Percentiles rank a stretch among this genome's conserved stretches.
Evolutionary conservation across 2,329 filamentous ascomycete genomes (phyloP).

Genomic region (Fusarium mangiferae): DNA sequence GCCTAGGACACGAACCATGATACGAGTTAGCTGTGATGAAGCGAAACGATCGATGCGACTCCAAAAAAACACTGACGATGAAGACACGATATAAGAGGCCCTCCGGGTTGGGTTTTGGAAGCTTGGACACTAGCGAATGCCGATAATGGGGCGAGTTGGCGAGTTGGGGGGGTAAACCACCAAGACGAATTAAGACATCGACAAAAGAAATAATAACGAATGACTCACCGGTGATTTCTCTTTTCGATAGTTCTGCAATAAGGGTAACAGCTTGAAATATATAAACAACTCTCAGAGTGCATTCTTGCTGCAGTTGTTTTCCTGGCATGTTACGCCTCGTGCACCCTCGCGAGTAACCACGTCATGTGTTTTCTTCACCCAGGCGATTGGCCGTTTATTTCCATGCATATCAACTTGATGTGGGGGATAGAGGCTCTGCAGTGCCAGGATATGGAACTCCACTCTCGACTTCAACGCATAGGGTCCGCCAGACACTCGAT

Average conservation of each 20-base stretch:
- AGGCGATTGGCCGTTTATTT: not conserved
- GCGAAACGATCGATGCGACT: not conserved
- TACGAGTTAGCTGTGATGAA: not conserved
- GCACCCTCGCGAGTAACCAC: constrained; percentile 32
- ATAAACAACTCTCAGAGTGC: not conserved
- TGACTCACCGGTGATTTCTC: not conserved
- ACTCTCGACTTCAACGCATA: not conserved
- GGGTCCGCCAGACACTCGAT: not conserved
- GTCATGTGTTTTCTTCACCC: constrained; percentile 6
- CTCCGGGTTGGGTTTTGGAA: not conserved
- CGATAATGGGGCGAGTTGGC: not conserved
- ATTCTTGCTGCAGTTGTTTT: constrained; percentile 8
- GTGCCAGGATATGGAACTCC: constrained; percentile 5
- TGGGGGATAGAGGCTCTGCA: constrained; percentile 1
- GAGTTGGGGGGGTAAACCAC: not conserved
- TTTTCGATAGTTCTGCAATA: not conserved
- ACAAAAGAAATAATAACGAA: not conserved
- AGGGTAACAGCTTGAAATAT: not conserved
- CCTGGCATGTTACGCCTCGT: constrained; percentile 17
- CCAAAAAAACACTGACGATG: too few relatives aligned
- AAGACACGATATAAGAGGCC: not conserved
- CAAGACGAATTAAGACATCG: not conserved
- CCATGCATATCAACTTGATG: not conserved
- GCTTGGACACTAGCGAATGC: not conserved
- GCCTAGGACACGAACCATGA: not conserved